phyloP scores from a whole-genome alignment of 768 basidiomycete species.

The Chalciporus pseudorubinellus region DNA sequence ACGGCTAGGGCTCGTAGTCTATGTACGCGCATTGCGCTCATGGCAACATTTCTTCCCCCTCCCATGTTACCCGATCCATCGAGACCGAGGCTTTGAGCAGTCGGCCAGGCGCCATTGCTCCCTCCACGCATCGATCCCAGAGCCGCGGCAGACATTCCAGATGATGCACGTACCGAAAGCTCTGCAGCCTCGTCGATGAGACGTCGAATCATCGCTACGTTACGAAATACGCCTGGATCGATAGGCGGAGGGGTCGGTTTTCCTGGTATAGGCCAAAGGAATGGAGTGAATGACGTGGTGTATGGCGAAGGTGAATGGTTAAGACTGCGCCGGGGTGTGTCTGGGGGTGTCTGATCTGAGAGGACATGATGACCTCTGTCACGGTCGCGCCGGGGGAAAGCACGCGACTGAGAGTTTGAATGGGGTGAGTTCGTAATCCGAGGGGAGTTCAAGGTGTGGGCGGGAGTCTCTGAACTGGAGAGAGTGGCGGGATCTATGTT shows the following conservation, averaged over 20 bases:
- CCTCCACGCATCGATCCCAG: constrained; percentile 60
- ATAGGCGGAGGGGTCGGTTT: constrained; percentile 82
- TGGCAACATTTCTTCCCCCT: constrained; percentile 70
- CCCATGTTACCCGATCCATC: constrained; percentile 52
- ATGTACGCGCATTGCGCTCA: constrained; percentile 85
- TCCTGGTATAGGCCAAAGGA: constrained; percentile 56
- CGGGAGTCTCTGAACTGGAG: constrained; percentile 43
- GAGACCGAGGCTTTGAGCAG: constrained; percentile 62
- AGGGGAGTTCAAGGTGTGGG: constrained; percentile 33
- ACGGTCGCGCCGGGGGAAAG: constrained; percentile 31
- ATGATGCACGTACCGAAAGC: constrained; percentile 82
- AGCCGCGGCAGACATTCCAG: constrained; percentile 75
- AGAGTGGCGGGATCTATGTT: constrained; percentile 75
- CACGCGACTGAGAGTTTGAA: constrained; percentile 10
- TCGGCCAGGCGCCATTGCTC: constrained; percentile 52
- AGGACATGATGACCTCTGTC: constrained; percentile 47
- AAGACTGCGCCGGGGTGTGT: constrained; percentile 39
- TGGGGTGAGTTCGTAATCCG: constrained; percentile 18
- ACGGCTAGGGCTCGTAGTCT: constrained; percentile 78
- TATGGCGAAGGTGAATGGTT: constrained; percentile 35
- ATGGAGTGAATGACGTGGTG: constrained; percentile 36
- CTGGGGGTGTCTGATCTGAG: constrained; percentile 44
- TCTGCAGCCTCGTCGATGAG: constrained; percentile 90
- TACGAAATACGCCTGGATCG: constrained; percentile 84
- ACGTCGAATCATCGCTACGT: constrained; percentile 67